Conservation (phyloP, 2,329 filamentous ascomycete genomes). For the Diplodia sapinea region DNA sequence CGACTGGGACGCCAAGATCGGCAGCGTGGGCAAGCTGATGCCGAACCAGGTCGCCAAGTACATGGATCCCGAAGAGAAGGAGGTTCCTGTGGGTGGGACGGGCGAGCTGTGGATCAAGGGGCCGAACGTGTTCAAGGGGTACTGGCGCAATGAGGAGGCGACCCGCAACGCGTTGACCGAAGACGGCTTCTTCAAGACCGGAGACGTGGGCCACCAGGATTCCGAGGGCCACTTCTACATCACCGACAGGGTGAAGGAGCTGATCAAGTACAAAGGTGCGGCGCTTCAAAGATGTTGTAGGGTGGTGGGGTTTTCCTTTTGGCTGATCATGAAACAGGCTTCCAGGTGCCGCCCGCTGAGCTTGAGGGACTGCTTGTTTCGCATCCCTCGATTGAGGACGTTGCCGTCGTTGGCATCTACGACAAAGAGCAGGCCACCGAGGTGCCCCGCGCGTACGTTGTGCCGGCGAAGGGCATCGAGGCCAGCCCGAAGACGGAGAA, state of each 20-base stretch:
- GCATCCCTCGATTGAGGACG: conserved; percentile 52
- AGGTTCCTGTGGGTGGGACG: conserved; percentile 66
- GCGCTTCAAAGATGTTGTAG: background rate
- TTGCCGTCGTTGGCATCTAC: conserved; percentile 54
- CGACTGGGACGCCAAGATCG: conserved; percentile 77
- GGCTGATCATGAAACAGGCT: conserved; percentile 37
- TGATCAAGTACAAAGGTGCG: conserved; percentile 50
- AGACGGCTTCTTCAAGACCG: conserved; percentile 89
- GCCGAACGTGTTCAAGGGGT: conserved; percentile 80
- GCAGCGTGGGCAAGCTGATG: conserved; percentile 76
- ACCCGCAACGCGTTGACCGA: conserved; percentile 72
- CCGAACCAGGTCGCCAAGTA: conserved; percentile 84
- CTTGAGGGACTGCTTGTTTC: conserved; percentile 53
- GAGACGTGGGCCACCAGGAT: conserved; percentile 83
- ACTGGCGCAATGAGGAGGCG: conserved; percentile 73
- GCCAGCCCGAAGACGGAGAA: conserved; percentile 42
- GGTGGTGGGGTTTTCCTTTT: background rate
- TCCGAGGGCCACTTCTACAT: conserved; percentile 83
- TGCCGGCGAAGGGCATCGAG: conserved; percentile 42
- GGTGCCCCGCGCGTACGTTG: conserved; percentile 48
- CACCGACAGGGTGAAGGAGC: conserved; percentile 70
- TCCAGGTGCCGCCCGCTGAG: conserved; percentile 57
- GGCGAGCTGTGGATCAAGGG: conserved; percentile 72
- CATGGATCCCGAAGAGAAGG: conserved; percentile 66
- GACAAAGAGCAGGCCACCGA: conserved; percentile 55